Conservation (phyloP, 768 basidiomycete species). For the Hydnum rufescens region DNA sequence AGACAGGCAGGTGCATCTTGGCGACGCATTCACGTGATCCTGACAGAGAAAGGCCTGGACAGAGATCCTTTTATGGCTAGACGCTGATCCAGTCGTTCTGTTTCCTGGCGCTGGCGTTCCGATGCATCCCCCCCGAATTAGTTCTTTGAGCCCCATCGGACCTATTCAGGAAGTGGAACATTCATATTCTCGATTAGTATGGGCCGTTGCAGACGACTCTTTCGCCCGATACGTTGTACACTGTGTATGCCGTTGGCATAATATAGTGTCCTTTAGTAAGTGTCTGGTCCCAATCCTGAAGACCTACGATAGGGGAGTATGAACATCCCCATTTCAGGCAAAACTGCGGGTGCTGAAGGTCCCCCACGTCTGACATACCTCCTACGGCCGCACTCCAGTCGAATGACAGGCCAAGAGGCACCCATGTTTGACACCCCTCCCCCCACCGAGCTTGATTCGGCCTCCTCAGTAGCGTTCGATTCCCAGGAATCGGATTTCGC, state of each 20-base stretch:
- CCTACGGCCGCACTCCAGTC: slow-evolving; percentile 53
- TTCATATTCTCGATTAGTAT: slow-evolving; percentile 46
- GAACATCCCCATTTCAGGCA: slow-evolving; percentile 18
- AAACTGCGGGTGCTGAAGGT: slow-evolving; percentile 11
- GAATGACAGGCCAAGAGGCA: slow-evolving; percentile 30
- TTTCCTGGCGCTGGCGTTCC: not conserved
- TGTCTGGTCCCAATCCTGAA: too few species aligned
- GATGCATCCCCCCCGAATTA: slow-evolving; percentile 3
- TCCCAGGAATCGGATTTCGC: slow-evolving; percentile 6
- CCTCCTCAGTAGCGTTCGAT: slow-evolving; percentile 18
- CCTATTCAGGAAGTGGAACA: slow-evolving; percentile 44
- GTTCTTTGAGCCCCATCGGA: slow-evolving; percentile 6
- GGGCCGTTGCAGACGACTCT: slow-evolving; percentile 41
- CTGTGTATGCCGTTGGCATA: slow-evolving; percentile 62
- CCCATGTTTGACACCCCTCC: slow-evolving; percentile 48
- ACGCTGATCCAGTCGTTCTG: slow-evolving; percentile 24
- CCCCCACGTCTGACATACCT: slow-evolving; percentile 56
- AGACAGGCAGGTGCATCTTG: slow-evolving; percentile 19
- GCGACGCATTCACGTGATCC: not conserved
- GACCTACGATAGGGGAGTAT: too few species aligned
- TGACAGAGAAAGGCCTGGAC: not conserved
- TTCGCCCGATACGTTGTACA: slow-evolving; percentile 70
- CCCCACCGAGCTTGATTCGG: slow-evolving; percentile 36
- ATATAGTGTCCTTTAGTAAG: slow-evolving; percentile 66
- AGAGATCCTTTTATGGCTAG: slow-evolving; percentile 44